Conservation (phyloP, 305 asterid species). For the Salvia sclarea region DNA sequence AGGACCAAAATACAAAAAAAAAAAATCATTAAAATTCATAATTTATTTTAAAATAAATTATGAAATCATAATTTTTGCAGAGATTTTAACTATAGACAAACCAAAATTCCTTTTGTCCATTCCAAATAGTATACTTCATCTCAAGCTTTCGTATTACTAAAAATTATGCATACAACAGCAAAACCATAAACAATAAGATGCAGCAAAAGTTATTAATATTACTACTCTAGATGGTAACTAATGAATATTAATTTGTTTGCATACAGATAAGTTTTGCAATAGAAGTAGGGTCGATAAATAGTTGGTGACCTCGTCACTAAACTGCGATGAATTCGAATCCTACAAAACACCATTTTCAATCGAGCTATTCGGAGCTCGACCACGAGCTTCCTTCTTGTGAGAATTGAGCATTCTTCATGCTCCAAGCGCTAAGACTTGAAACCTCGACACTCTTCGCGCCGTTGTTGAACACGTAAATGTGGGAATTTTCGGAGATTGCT, state of each 20-base stretch:
- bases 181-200: neutral
- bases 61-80: no score
- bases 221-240: no score
- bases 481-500: constrained; percentile 50
- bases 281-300: neutral
- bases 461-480: constrained; percentile 57
- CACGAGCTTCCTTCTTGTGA: constrained; percentile 20
- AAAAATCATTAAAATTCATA: no score
- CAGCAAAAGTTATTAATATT: neutral
- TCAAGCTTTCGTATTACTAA: neutral
- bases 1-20: no score
- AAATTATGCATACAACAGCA: neutral
- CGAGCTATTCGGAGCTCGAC: neutral
- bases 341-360: neutral
- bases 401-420: constrained; percentile 54
- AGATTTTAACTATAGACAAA: no score
- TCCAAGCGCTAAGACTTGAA: constrained; percentile 57
- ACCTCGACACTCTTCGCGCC: constrained; percentile 44
- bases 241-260: no score
- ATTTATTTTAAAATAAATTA: no score
- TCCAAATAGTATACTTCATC: no score
- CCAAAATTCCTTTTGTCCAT: no score
- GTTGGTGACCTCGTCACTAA: neutral
- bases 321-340: neutral
- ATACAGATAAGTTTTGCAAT: neutral